Conservation (phyloP, 2,329 filamentous ascomycete species). For the Diaporthe batatas region DNA sequence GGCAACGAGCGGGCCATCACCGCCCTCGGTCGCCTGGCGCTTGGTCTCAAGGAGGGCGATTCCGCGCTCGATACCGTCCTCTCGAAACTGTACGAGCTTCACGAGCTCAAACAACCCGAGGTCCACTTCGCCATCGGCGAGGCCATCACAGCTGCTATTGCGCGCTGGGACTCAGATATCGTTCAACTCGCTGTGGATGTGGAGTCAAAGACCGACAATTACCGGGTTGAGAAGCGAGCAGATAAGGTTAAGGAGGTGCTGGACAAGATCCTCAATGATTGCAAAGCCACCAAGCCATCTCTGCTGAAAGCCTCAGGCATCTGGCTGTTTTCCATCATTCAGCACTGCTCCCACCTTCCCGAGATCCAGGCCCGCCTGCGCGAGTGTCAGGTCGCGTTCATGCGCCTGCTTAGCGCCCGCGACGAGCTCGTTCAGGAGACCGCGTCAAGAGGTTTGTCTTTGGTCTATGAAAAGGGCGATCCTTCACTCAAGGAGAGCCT, state of each 20-base stretch:
- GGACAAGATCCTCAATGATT: slow-evolving; percentile 81
- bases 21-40: slow-evolving; percentile 82
- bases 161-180: slow-evolving; percentile 86
- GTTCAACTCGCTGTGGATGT: slow-evolving; percentile 83
- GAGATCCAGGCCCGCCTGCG: slow-evolving; percentile 81
- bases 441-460: slow-evolving; percentile 87
- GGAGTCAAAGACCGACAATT: slow-evolving; percentile 60
- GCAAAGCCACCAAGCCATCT: slow-evolving; percentile 87
- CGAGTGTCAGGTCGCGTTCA: slow-evolving; percentile 88
- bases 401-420: slow-evolving; percentile 85
- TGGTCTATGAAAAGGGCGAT: slow-evolving; percentile 95
- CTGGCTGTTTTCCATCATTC: slow-evolving; percentile 92
- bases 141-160: slow-evolving; percentile 82
- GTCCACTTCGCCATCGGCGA: slow-evolving; percentile 93
- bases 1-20: slow-evolving; percentile 85
- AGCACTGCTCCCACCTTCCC: slow-evolving; percentile 85
- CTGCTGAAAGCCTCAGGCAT: slow-evolving; percentile 93
- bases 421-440: slow-evolving; percentile 98
- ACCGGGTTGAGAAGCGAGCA: slow-evolving; percentile 54
- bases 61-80: slow-evolving; percentile 66
- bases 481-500: slow-evolving; percentile 83
- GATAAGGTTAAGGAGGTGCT: slow-evolving; percentile 67
- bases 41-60: slow-evolving; percentile 63
- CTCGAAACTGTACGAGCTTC: slow-evolving; percentile 78
- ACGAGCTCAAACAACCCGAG: slow-evolving; percentile 88